Evolutionary conservation across 441 rosid genomes (phyloP).

Genomic region (Syzygium syzygioides): DNA sequence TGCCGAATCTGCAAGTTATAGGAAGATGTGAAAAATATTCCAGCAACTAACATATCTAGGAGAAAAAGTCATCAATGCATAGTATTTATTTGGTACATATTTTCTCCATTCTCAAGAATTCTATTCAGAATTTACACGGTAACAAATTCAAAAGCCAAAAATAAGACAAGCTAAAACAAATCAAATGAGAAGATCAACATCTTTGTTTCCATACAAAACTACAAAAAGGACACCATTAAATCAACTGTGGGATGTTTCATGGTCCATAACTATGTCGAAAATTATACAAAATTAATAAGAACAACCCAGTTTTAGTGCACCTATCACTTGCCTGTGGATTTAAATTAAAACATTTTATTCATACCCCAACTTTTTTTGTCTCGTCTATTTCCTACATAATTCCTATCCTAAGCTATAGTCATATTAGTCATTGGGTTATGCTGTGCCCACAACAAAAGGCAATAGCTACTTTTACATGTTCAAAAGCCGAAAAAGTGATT

Average conservation of each 20-base stretch:
- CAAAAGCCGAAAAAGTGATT: not conserved
- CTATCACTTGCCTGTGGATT: not conserved
- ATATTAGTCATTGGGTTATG: not conserved
- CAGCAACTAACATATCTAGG: not conserved
- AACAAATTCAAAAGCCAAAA: not conserved
- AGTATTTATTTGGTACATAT: not conserved
- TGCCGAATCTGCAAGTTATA: slow-evolving; percentile 70
- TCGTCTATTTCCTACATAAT: not conserved
- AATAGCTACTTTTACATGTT: not conserved
- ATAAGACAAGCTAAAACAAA: not conserved
- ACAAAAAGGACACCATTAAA: not conserved
- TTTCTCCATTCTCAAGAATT: not conserved
- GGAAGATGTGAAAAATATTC: not conserved
- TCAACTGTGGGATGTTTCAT: not conserved
- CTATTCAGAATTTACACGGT: not conserved
- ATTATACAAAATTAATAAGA: not conserved
- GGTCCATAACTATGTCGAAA: not conserved
- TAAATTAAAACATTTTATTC: not conserved
- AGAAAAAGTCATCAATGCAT: not conserved
- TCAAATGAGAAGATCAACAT: not conserved
- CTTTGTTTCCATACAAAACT: not conserved
- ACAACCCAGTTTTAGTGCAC: not conserved
- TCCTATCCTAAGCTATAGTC: not conserved
- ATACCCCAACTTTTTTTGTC: not conserved
- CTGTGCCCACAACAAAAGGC: not conserved